A percentile compares a stretch with the other conserved stretches of the same genome.
These are phyloP conservation scores for Aspergillus sparsus DNA, from an alignment of 495 filamentous ascomycete genomes.

Conservation along the genomic window DNA sequence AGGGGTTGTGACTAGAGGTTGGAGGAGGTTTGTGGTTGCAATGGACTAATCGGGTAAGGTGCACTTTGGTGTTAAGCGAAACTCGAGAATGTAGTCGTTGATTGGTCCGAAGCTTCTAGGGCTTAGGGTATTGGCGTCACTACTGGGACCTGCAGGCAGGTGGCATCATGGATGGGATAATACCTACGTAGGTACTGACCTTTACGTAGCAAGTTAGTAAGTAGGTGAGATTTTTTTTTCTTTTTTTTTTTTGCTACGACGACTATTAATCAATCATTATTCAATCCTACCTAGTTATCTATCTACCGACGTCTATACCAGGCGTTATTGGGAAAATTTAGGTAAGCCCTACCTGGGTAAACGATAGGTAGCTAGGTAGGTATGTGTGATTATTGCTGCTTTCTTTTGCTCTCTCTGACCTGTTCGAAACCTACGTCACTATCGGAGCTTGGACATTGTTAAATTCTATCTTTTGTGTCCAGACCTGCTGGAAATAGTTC, in stretches of 20 bases:
- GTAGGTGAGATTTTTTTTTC: background rate
- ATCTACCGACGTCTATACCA: no score
- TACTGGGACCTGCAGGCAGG: constrained; percentile 17
- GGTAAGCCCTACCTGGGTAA: no score
- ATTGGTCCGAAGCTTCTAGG: constrained; percentile 30
- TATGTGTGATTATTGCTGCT: no score
- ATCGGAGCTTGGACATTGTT: constrained; percentile 3
- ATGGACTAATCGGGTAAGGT: constrained; percentile 31
- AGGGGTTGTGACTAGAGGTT: constrained; percentile 23
- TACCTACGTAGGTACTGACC: background rate
- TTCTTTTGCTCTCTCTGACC: background rate
- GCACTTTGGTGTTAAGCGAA: constrained; percentile 35
- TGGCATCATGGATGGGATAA: constrained; percentile 24
- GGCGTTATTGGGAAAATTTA: no score
- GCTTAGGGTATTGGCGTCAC: constrained; percentile 36
- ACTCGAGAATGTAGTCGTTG: constrained; percentile 11
- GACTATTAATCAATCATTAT: no score
- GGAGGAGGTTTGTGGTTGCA: constrained; percentile 33
- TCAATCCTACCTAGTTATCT: no score
- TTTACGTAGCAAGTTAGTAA: background rate
- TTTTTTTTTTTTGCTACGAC: background rate
- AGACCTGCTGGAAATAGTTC: constrained; percentile 3
- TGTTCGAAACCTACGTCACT: constrained; percentile 5
- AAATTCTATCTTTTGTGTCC: background rate
- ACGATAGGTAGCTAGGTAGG: no score